Evolutionary conservation across 2,329 filamentous ascomycete genomes (phyloP).

Genomic region (Botryotinia globosa): DNA sequence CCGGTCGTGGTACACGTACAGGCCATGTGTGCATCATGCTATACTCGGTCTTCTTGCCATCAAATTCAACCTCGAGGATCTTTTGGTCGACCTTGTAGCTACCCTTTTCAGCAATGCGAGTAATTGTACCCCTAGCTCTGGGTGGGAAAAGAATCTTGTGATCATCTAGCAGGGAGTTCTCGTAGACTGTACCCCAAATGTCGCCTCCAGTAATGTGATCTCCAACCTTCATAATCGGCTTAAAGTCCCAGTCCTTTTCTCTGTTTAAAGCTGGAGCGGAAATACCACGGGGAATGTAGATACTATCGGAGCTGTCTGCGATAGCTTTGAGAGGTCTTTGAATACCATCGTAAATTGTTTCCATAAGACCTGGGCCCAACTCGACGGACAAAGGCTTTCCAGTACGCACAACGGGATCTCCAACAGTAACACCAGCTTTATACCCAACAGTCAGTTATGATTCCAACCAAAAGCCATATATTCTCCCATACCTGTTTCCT

Average conservation of each 20-base stretch:
- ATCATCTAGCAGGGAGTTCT: conserved; percentile 91
- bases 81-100: conserved; percentile 93
- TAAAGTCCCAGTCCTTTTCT: conserved; percentile 95
- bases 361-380: conserved; percentile 92
- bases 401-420: conserved; percentile 85
- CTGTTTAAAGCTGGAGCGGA: conserved; percentile 83
- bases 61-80: conserved; percentile 93
- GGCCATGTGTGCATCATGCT: conserved; percentile 99
- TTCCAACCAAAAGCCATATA: neutral
- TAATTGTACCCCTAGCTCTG: conserved; percentile 86
- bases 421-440: conserved; percentile 89
- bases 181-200: conserved; percentile 89
- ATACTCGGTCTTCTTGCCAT: conserved; percentile 90
- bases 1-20: conserved; percentile 89
- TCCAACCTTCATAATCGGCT: conserved; percentile 84
- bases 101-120: conserved; percentile 82
- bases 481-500: conserved; percentile 77
- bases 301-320: conserved; percentile 72
- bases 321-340: conserved; percentile 91
- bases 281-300: conserved; percentile 97
- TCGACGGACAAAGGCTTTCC: conserved; percentile 97
- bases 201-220: conserved; percentile 97
- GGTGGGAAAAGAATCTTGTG: conserved; percentile 94
- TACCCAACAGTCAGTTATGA: conserved; percentile 14
- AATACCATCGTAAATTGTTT: conserved; percentile 99